Evolutionary conservation across 495 filamentous ascomycete genomes (phyloP), one percentile per base, ranked within the genome.

Genomic region (Baudoinia panamericana): DNA sequence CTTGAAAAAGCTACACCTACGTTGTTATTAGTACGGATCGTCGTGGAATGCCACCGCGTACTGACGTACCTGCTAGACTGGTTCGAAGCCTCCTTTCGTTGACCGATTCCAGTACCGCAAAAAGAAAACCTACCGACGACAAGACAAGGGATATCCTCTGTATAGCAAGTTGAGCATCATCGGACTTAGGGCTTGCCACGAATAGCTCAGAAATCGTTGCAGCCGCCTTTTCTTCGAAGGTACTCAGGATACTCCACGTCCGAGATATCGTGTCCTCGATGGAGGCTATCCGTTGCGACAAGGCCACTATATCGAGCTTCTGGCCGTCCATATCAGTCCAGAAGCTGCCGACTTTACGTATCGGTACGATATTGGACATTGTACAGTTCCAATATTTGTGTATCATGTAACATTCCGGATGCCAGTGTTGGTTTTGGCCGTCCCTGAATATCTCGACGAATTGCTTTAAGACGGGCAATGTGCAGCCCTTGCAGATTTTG

Each of bases 331-430:
- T 76, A 13, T 90, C 77, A 39, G 82, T 72, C 41, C 80, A 74
- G 20, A 80, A 74, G 23, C 78, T 82, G 8, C 80, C 81, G 48
- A 79, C 71, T 17, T 66, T 65, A 29, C 76, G 67, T 22, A 66
- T 56, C 26, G 68, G 52, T n/a, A n/a, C n/a, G n/a, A n/a, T n/a
- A n/a, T n/a, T n/a, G 8, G 67, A 63, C 32, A 99, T 70, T 18
- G 87, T 76, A 26, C 96, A 92, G 56, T 94, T 99, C 92, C 92
- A 99, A 63, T 96, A 99, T 57, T 99, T 99, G 61, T 99, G 92
- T 29, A 99, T 99, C 90, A 96, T 99, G 59, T 99, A 99, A 61
- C 92, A 99, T 58, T 99, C 92, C 2, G 92, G 92, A 56, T 99
- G 92, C 92, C 92, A 99, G 53, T 99, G 92, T 56, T 99, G 92